Evolutionary conservation across 495 filamentous ascomycete species (phyloP).

Genomic region (Evernia prunastri): DNA sequence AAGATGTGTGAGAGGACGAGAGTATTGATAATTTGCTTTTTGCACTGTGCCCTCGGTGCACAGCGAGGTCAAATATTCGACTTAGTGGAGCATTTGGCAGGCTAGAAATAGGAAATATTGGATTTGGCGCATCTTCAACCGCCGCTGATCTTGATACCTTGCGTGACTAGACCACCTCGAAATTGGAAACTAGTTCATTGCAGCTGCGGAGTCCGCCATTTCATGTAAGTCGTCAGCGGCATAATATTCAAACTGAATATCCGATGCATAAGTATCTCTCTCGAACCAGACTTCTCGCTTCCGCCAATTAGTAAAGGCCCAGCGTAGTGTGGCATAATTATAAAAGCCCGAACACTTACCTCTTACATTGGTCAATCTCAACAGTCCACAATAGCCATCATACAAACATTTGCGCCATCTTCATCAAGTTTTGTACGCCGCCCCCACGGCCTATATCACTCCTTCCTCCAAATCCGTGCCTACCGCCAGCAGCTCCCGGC

Average conservation of each 20-base stretch:
- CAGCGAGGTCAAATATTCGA: neutral
- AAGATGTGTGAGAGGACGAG: neutral
- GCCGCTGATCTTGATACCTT: neutral
- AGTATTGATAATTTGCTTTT: neutral
- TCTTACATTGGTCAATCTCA: neutral
- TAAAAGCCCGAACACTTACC: neutral
- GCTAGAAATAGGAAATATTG: neutral
- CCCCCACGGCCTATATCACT: conserved; percentile 20
- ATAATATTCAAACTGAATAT: neutral
- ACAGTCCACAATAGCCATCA: conserved; percentile 27
- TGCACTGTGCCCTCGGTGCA: too few relatives aligned
- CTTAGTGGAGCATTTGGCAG: neutral
- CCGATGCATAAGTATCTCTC: neutral
- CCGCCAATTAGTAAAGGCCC: neutral
- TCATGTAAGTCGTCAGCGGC: neutral
- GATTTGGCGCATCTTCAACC: neutral
- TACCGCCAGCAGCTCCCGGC: conserved; percentile 32
- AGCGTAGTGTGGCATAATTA: neutral
- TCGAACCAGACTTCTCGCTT: neutral
- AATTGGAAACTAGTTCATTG: neutral
- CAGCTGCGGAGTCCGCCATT: neutral
- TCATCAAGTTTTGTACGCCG: conserved; percentile 46
- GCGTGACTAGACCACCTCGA: neutral
- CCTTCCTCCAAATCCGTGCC: conserved; percentile 17
- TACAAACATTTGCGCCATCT: conserved; percentile 59